A percentile compares a stretch with the other conserved stretches of the same genome.
Conservation (phyloP, 345 rosid genomes). For the Erucastrum elatum region DNA sequence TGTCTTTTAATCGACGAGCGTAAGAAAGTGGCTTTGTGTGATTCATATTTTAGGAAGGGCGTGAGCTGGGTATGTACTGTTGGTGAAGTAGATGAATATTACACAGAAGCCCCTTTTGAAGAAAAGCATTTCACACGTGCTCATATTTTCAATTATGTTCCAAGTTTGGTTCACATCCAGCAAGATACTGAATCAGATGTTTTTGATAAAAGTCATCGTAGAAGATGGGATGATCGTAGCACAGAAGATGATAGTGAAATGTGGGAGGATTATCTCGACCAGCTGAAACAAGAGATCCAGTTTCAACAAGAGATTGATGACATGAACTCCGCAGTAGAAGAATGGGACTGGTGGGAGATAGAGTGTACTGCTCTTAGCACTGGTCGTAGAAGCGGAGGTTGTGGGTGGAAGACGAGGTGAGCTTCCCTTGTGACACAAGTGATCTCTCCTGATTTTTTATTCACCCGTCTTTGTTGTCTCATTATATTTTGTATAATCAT, state of each 20-base stretch:
- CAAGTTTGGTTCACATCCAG: neutral
- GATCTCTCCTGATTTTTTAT: neutral
- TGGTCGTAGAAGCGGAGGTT: neutral
- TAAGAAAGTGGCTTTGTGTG: conserved; percentile 1
- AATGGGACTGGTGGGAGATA: neutral
- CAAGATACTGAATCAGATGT: neutral
- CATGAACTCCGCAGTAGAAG: neutral
- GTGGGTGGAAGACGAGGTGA: neutral
- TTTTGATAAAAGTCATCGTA: neutral
- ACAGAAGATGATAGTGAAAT: neutral
- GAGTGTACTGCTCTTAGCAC: neutral
- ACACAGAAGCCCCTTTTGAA: neutral
- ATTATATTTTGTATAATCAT: neutral
- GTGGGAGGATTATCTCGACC: no score
- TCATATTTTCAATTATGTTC: neutral
- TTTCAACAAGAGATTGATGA: neutral
- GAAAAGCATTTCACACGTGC: neutral
- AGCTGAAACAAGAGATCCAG: no score
- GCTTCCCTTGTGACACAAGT: neutral
- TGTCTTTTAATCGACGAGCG: neutral
- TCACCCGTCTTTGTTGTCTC: neutral
- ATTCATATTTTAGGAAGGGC: neutral
- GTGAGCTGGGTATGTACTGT: neutral
- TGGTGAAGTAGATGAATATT: neutral
- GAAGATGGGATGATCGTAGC: neutral